Evolutionary conservation across 805 yeast genomes (phyloP), one percentile per base, ranked within the genome.

Genomic region (Pichia nakasei): DNA sequence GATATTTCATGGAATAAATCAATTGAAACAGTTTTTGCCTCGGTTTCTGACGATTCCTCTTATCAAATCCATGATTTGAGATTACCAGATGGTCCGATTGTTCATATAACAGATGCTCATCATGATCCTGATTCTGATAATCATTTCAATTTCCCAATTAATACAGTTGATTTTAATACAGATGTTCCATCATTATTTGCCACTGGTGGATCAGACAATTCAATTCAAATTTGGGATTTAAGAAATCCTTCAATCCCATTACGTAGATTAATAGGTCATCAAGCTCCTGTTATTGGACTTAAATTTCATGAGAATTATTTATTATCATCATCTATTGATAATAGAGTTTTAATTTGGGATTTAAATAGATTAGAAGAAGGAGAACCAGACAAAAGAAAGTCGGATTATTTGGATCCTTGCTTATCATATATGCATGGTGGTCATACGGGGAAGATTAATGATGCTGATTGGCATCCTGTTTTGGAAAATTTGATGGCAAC

Each of bases 361-460:
- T 66, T 87, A 49, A 66, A 69, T 45, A 69, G 70, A 47, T 61
- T 83, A 45, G 75, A 70, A 26, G 78, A 77, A 43, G 74, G 72
- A 8, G 82, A 76, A 29, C 76, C 73, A 49, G 72, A 67, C 41
- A 82, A 73, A 51, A 80, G 75, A 49, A 56, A 57, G 35, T 70
- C 72, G 24, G 72, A 72, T 31, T 75, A 73, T 48, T 76, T 78
- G 11, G 94, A 88, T 50, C 93, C 95, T 6, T 82, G 87, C 58
- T 70, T 87, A 45, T 63, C 65, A 21, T 87, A 85, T 57, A 74
- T 85, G 55, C 95, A 88, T 61, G 95, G 94, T 15, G 96, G 96
- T 12, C 96, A 87, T 63, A 77, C 88, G 2, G 76, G 75, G 39
- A 70, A 79, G 42, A 70, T 87, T 37, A 70, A 78, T 44, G 91